phyloP scores from a whole-genome alignment of 768 basidiomycete species.

The Lactifluus volemus region DNA sequence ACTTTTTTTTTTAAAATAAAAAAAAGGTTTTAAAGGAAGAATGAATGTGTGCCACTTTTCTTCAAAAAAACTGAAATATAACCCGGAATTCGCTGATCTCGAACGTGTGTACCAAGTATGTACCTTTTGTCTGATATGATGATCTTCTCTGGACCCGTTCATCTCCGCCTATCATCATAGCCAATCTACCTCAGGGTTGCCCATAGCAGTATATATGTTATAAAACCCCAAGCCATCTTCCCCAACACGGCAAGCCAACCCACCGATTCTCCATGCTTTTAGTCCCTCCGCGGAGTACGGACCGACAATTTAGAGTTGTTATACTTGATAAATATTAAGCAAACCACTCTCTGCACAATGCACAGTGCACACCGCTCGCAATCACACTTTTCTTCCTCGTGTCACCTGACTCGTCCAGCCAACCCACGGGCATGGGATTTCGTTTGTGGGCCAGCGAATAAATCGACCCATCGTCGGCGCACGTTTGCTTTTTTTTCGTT shows the following conservation, averaged over 20 bases:
- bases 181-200: constrained; percentile 4
- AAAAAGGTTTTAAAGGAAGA: too few species aligned
- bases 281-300: neutral
- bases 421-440: too few species aligned
- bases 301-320: neutral
- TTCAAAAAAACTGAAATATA: neutral
- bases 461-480: too few species aligned
- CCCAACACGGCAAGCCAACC: constrained; percentile 4
- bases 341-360: too few species aligned
- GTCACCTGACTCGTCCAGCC: too few species aligned
- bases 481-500: too few species aligned
- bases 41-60: too few species aligned
- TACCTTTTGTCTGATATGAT: neutral
- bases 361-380: too few species aligned
- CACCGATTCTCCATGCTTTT: neutral
- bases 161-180: constrained; percentile 3
- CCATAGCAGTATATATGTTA: neutral
- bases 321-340: too few species aligned
- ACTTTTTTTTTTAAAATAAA: neutral
- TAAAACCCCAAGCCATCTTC: neutral
- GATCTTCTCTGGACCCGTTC: neutral
- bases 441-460: too few species aligned
- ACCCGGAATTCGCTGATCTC: constrained; percentile 2
- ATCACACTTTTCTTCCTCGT: too few species aligned
- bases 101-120: neutral